Base-by-base conservation (phyloP, 2,329 filamentous ascomycete genomes). In the Aciculosporium take region DNA sequence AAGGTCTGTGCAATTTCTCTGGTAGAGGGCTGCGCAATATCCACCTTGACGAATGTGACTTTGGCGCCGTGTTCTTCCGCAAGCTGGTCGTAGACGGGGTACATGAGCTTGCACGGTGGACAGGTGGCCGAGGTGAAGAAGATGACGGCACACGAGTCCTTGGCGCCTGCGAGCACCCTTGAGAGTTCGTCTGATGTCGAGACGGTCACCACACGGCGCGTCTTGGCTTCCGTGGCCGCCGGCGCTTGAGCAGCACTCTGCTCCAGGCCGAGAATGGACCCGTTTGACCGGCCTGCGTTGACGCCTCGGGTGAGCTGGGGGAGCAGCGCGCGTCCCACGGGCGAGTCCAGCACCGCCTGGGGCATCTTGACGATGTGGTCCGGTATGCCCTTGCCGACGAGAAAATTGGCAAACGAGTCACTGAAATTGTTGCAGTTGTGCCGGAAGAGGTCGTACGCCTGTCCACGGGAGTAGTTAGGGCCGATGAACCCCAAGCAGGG, bases 341-440 rank as follows among this genome's bases (percentile, higher is more conserved):
- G 86, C 0, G 86, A 91, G 44, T 83, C 77, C 10, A 96, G 69
- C 7, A 96, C 88, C 1, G 80, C 82, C 53, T 87, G 73, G 0
- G 89, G 89, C 56, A 96, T 79, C 49, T 81, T 85, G 24, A 76
- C 74, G 49, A 98, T 96, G 52, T 94, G 79, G 1, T 79, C 73
- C 0, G 91, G 91, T 45, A 96, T 96, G 3, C 85, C 84, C 51
- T 79, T 83, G 18, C 91, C 89, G 1, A 95, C 67, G 0, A 96
- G 68, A 48, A 96, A 96, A 60, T 84, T 91, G 47, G 85, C 69
- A 49, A 96, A 80, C 46, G 94, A 87, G 55, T 96, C 89, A 3
- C 84, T 85, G 61, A 96, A 98, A 60, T 95, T 95, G 65, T 96
- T 98, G 67, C 89, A 96, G 57, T 98, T 98, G 61, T 95, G 87